Evolutionary conservation across 2,329 filamentous ascomycete species (phyloP), one percentile per base, ranked within the genome.

Genomic region (Fusarium pseudonygamai): DNA sequence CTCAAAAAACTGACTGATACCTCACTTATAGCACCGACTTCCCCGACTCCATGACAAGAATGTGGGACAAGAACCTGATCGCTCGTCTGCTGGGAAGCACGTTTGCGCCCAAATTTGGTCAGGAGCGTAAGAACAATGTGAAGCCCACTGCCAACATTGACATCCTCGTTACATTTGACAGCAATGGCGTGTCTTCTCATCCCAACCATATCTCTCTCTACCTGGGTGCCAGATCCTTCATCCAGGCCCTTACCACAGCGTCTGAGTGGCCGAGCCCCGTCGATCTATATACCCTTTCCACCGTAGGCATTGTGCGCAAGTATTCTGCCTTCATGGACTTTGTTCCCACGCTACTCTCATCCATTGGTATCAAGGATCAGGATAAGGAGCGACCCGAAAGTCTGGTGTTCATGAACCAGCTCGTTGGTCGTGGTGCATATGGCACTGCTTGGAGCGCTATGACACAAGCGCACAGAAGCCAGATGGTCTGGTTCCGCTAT

Each of bases 401-500:
- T 3, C 82, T 97, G 59, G 80, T 97, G 40, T 95, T 92, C 78
- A 86, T 96, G 69, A 97, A 89, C 82, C 88, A 89, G 14, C 85
- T 94, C 22, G 90, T 92, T 72, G 86, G 91, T 72, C 88, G 78
- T 5, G 83, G 83, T 53, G 85, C 83, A n/a, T 81, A 86, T 64
- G 80, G 80, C 15, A 85, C 87, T 36, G 96, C 94, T 13, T 92
- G 95, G 84, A 87, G 85, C 61, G 95, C 96, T 37, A 99, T 99
- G 96, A 95, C 93, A 4, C 87, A 88, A 61, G 96, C 93, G 34
- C 96, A 99, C 85, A 87, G 91, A 83, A 98, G 95, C 82, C 96
- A 99, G 87, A 99, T 99, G 96, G 90, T 93, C 42, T 99, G 96
- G 96, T 99, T 98, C 80, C 90, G 96, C 13, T 98, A 95, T 89